Percentiles rank a stretch among this genome's conserved stretches.
phyloP scores from a whole-genome alignment of 805 yeast genomes.

The Spathaspora sp. region DNA sequence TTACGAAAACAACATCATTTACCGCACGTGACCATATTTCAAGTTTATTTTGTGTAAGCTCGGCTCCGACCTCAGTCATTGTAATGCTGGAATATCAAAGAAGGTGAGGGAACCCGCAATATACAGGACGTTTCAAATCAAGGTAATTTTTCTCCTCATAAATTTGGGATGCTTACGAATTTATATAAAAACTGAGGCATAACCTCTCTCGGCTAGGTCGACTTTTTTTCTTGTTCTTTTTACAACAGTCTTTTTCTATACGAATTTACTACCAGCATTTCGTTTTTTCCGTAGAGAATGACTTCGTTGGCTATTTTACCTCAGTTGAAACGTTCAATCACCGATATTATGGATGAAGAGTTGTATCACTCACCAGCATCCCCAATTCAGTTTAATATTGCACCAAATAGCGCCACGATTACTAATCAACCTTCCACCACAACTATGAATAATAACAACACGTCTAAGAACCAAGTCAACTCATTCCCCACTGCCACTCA shows the following conservation, averaged over 20 bases:
- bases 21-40: background rate
- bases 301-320: constrained; percentile 51
- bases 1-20: too few relatives aligned
- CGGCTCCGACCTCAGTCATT: background rate
- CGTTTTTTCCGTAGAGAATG: constrained; percentile 27
- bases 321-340: constrained; percentile 46
- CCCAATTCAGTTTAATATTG: constrained; percentile 7
- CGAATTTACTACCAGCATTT: too few relatives aligned
- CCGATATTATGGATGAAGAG: constrained; percentile 61
- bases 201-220: background rate
- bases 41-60: background rate
- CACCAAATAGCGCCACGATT: background rate
- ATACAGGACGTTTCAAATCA: background rate
- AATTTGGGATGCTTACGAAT: background rate
- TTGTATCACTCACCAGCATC: constrained; percentile 40
- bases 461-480: constrained; percentile 4
- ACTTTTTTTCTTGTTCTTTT: background rate
- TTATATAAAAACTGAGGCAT: background rate
- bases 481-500: constrained; percentile 12
- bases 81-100: background rate
- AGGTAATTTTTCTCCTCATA: background rate
- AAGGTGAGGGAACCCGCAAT: background rate
- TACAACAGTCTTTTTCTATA: too few relatives aligned
- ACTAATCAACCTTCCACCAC: constrained; percentile 2
- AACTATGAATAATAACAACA: constrained; percentile 3